Base-by-base conservation (phyloP, 305 asterid genomes). In the Solanum hybrid region DNA sequence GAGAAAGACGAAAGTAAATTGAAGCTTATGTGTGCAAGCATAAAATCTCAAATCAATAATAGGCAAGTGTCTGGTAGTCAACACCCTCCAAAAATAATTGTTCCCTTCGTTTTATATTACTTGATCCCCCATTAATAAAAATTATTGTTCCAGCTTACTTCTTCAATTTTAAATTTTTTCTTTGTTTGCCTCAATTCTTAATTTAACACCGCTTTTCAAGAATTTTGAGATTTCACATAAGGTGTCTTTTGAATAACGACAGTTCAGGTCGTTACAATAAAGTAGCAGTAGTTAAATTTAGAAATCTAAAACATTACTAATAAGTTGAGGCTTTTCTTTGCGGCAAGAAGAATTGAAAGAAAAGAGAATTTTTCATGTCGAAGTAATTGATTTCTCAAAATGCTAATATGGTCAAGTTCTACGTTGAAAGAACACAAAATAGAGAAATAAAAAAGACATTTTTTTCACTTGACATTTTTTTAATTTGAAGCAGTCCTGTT, bases 11-110 rank as follows among this genome's bases (percentile, higher is more conserved):
- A 45, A 84, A 84, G 87, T 29, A 84, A 84, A 84, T 29, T 5
- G 73, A 51, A 84, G 87, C 87, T 45, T 51, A 84, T 51, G 87
- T 84, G 69, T 84, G 87, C 75, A 84, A 51, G 87, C 73, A 42
- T 51, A 51, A 84, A 29, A 29, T 51, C 73, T 84, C 87, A 51
- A 84, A 84, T 84, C 73, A 24, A 29, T 84, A 84, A 51, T 51
- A 84, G 42, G 75, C 87, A 84, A 84, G 75, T 45, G 87, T 84
- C 1, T 84, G 87, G 87, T 84, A 84, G 87, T 84, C 42, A 84
- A 84, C 19, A 29, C 29, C 69, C 87, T 17, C 40, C 40, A 45
- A 84, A 45, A 19, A 19, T 9, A 51, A 69, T 69, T 24, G 29
- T 24, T 69, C 32, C 32, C 14, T 69, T 13, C 15, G 0, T 69